phyloP scores from a whole-genome alignment of 2,329 filamentous ascomycete genomes.

The Pyrenochaeta sp. region DNA sequence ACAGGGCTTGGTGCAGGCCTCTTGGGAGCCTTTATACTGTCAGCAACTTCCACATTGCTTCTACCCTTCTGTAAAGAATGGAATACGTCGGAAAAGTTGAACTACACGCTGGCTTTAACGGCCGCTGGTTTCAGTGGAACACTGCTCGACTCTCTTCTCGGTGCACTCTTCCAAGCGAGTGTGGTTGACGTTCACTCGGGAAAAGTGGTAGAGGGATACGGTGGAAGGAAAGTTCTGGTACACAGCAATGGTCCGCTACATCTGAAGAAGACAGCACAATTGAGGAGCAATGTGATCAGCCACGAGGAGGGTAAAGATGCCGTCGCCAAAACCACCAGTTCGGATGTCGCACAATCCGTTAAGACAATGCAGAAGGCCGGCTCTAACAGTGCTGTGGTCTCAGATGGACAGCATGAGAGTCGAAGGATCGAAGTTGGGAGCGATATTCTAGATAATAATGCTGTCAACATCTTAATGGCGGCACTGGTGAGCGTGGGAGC shows the following conservation, averaged over 20 bases:
- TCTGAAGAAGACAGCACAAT: constrained; percentile 37
- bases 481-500: constrained; percentile 78
- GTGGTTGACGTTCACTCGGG: constrained; percentile 84
- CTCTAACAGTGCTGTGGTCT: constrained; percentile 29
- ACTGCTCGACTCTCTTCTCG: constrained; percentile 85
- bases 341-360: constrained; percentile 21
- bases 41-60: constrained; percentile 71
- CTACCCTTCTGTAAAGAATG: constrained; percentile 70
- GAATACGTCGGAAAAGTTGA: constrained; percentile 27
- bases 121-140: constrained; percentile 80
- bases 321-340: constrained; percentile 43
- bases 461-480: constrained; percentile 94
- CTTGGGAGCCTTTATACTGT: constrained; percentile 73
- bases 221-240: constrained; percentile 66
- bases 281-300: constrained; percentile 52
- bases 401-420: constrained; percentile 52
- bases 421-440: constrained; percentile 67
- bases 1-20: constrained; percentile 77
- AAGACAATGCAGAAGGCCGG: constrained; percentile 43
- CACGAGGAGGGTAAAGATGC: constrained; percentile 48
- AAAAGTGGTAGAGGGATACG: constrained; percentile 87
- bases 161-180: constrained; percentile 83
- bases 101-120: constrained; percentile 64
- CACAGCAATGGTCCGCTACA: constrained; percentile 41
- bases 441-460: constrained; percentile 91